A percentile compares a stretch with the other conserved stretches of the same genome.
Conservation (phyloP, 768 basidiomycete species). For the Mycena latifolia region DNA sequence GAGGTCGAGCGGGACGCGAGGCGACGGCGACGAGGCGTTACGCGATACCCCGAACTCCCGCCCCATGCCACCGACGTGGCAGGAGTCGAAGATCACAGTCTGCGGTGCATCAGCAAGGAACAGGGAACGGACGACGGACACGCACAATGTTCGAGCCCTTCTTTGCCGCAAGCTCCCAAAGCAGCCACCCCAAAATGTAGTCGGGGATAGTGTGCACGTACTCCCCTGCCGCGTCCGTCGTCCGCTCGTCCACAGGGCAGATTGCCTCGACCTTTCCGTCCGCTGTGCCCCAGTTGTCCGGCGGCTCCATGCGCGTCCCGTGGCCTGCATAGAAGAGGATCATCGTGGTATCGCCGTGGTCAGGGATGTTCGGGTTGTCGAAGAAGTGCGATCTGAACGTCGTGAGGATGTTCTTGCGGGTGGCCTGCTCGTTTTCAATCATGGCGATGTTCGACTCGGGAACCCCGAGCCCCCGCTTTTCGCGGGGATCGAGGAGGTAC, state of each 20-base stretch:
- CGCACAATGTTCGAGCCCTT: constrained; percentile 27
- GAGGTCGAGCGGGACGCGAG: neutral
- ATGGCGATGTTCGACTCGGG: constrained; percentile 3
- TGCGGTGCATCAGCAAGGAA: neutral
- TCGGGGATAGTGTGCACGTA: constrained; percentile 22
- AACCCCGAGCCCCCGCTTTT: constrained; percentile 9
- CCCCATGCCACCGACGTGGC: constrained; percentile 14
- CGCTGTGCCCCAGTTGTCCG: neutral
- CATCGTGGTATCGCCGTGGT: constrained; percentile 22
- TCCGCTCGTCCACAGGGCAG: constrained; percentile 20
- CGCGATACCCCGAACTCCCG: neutral
- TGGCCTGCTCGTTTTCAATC: constrained; percentile 12
- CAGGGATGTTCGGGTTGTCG: constrained; percentile 8
- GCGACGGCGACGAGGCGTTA: neutral
- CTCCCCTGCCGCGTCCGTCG: constrained; percentile 2
- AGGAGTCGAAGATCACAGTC: constrained; percentile 19
- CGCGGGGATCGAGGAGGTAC: constrained; percentile 8
- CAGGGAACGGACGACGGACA: neutral
- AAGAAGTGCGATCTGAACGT: constrained; percentile 16
- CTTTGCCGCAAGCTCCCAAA: constrained; percentile 15
- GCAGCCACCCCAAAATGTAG: constrained; percentile 21
- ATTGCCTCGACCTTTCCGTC: constrained; percentile 12
- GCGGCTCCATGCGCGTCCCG: constrained; percentile 1
- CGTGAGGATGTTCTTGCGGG: constrained; percentile 13
- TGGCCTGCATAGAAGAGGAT: constrained; percentile 22